Evolutionary conservation across 2,329 filamentous ascomycete species (phyloP).

Genomic region (Aspergillus piperis): DNA sequence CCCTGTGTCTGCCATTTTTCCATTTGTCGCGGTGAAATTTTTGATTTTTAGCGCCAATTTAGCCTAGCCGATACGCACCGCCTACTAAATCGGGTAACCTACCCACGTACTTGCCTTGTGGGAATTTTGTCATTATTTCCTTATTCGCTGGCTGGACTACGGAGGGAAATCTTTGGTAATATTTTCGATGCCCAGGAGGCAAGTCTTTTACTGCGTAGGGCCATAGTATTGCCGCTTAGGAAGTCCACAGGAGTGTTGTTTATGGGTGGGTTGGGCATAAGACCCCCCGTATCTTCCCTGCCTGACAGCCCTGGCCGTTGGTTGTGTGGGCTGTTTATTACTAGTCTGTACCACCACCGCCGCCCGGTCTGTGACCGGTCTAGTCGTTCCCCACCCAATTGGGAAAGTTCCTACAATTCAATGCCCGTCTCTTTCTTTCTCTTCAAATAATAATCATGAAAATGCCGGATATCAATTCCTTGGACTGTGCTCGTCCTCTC

Average conservation of each 20-base stretch:
- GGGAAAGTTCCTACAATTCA: slow-evolving; percentile 1
- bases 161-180: not conserved
- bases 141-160: slow-evolving; percentile 4
- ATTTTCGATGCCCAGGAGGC: not conserved
- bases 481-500: slow-evolving; percentile 21
- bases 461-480: slow-evolving; percentile 39
- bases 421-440: not conserved
- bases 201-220: not conserved
- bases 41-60: slow-evolving; percentile 23
- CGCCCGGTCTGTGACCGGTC: not conserved
- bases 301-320: not conserved
- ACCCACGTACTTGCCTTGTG: slow-evolving; percentile 16
- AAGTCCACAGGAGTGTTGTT: not conserved
- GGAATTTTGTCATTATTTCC: slow-evolving; percentile 13
- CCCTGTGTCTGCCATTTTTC: slow-evolving; percentile 11
- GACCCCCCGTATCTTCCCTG: not conserved
- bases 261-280: not conserved
- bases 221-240: not conserved
- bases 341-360: slow-evolving; percentile 3
- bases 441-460: slow-evolving; percentile 13
- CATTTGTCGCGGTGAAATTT: slow-evolving; percentile 27
- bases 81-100: slow-evolving; percentile 15
- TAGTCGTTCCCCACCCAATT: slow-evolving; percentile 1
- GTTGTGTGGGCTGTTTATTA: not conserved
- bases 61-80: slow-evolving; percentile 25